Evolutionary conservation across 176 grass and related monocot species (phyloP).

Genomic region (Pharus latifolius): DNA sequence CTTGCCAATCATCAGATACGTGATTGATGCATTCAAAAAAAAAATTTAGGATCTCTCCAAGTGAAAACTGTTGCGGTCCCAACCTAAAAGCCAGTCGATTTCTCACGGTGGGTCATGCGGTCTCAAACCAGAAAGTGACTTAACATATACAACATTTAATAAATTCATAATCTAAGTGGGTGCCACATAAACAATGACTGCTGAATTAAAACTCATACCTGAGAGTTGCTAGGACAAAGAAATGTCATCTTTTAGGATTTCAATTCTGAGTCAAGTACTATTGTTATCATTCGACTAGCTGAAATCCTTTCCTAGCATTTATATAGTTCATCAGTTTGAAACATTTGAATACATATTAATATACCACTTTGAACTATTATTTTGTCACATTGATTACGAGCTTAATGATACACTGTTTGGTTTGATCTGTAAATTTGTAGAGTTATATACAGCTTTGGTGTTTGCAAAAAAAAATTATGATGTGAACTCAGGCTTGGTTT

Average conservation of each 20-base stretch:
- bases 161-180: not conserved
- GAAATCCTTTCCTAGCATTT: not conserved
- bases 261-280: not conserved
- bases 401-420: too few species aligned
- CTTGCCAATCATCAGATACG: not conserved
- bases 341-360: not conserved
- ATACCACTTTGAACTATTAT: not conserved
- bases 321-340: not conserved
- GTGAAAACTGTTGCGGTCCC: constrained; percentile 1
- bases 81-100: not conserved
- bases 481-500: too few species aligned
- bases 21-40: not conserved
- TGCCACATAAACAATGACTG: not conserved
- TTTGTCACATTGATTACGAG: too few species aligned
- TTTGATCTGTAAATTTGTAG: too few species aligned
- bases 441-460: too few species aligned
- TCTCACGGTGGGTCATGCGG: not conserved
- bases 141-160: not conserved
- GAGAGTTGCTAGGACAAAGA: not conserved
- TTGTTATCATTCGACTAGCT: too few species aligned
- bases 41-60: not conserved
- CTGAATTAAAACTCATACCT: not conserved
- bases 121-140: not conserved
- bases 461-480: too few species aligned
- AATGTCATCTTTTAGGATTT: not conserved